These are phyloP conservation scores for Stromatinia cepivora DNA, from an alignment of 2,329 filamentous ascomycete genomes.

Conservation along the genomic window DNA sequence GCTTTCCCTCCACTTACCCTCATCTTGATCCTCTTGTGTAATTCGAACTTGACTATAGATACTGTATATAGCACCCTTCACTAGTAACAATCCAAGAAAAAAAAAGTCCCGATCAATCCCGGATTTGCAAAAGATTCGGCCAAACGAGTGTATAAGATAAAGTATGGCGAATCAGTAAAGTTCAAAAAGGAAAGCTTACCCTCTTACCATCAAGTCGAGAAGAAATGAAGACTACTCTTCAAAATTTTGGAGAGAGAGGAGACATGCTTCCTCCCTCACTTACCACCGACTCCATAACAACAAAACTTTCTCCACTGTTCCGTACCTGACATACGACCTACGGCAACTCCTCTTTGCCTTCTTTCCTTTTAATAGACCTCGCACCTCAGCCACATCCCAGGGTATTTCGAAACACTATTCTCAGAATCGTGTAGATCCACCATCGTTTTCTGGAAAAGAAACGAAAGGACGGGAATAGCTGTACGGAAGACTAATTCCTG, in stretches of 20 bases:
- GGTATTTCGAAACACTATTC: constrained; percentile 1
- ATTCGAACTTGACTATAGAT: background rate
- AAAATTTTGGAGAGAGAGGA: background rate
- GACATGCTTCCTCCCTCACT: constrained; percentile 14
- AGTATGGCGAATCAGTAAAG: constrained; percentile 3
- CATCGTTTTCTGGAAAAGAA: background rate
- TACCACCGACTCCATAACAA: constrained; percentile 17
- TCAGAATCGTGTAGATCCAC: background rate
- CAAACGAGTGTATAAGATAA: constrained; percentile 23
- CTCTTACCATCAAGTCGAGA: background rate
- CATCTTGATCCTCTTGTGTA: constrained; percentile 18
- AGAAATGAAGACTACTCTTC: constrained; percentile 1
- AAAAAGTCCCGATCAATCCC: background rate
- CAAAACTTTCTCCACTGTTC: constrained; percentile 17
- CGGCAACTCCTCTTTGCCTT: constrained; percentile 1
- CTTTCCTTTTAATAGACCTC: constrained; percentile 3
- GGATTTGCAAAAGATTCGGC: constrained; percentile 12
- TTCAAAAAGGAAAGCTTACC: background rate
- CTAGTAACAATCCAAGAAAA: background rate
- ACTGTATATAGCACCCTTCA: background rate
- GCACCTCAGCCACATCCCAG: background rate
- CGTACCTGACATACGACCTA: background rate
- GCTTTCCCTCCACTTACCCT: constrained; percentile 19
- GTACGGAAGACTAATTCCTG: background rate
- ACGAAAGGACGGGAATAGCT: background rate